Percentiles rank a stretch among this genome's conserved stretches.
These are phyloP conservation scores for Picea glauca DNA, from an alignment of 75 land plant species.

Conservation along the genomic window DNA sequence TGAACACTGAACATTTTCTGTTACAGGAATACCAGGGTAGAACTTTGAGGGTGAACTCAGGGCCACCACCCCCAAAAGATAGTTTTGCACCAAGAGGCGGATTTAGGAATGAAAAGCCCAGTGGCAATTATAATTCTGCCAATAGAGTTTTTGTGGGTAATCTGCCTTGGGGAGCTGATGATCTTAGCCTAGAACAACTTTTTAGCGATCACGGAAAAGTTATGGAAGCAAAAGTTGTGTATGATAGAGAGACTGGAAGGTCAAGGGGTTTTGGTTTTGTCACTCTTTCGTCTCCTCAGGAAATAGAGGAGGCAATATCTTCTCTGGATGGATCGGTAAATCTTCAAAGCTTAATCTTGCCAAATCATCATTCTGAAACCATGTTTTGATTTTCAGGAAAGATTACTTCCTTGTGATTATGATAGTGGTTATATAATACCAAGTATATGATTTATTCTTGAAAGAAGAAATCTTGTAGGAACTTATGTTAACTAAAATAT, in stretches of 20 bases:
- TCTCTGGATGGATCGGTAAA: constrained; percentile 76
- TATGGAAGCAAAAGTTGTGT: constrained; percentile 74
- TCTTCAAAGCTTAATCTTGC: neutral
- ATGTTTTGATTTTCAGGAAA: neutral
- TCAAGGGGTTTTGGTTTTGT: constrained; percentile 99
- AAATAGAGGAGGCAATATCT: constrained; percentile 58
- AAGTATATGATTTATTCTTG: neutral
- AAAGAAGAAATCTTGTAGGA: no score
- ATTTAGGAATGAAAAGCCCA: constrained; percentile 2
- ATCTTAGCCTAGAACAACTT: constrained; percentile 50
- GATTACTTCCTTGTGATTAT: neutral
- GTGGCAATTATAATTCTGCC: constrained; percentile 7
- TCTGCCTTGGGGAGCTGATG: constrained; percentile 85
- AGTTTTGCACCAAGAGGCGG: constrained; percentile 14
- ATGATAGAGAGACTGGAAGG: constrained; percentile 80
- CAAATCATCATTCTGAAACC: neutral
- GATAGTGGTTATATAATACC: neutral
- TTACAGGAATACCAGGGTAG: constrained; percentile 59
- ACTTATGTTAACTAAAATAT: no score
- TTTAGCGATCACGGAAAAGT: constrained; percentile 81
- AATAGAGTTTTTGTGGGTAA: constrained; percentile 81
- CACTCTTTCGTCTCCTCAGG: constrained; percentile 54
- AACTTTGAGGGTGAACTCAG: constrained; percentile 62
- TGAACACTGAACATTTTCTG: neutral
- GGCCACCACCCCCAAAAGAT: constrained; percentile 57